Evolutionary conservation across 345 rosid species (phyloP), one percentile per base, ranked within the genome.

Genomic region (Rubroshorea leprosula): DNA sequence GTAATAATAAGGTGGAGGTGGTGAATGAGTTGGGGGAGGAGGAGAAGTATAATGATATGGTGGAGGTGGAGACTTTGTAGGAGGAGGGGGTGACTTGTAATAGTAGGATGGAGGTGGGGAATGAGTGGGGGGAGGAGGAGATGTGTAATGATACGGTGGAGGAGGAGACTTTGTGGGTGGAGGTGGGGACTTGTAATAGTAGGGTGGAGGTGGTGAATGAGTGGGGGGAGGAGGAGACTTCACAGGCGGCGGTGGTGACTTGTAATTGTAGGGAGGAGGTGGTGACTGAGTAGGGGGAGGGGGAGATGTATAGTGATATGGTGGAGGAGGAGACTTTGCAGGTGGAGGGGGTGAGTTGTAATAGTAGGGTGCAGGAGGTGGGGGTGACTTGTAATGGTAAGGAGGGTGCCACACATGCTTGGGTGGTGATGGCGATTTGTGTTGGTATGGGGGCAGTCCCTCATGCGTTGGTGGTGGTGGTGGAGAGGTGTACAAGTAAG

Each of bases 271-370:
- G 5, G 55, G 55, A 12, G 49, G 63, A 21, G 48, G 48, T 0
- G 61, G 61, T 41, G 61, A 23, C 9, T 24, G 11, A 16, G 5
- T 3, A 0, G 62, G 62, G 5, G 62, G 62, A 10, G 62, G 52
- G 0, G 62, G 62, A 6, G 47, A 61, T 5, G 3, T 51, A 21
- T 51, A 31, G 7, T 3, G 9, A 11, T 51, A 51, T 5, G 57
- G 65, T 20, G 57, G 57, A 31, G 47, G 57, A 0, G 57, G 43
- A 1, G 57, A 51, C 16, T 48, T 49, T 11, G 58, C 15, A n/a
- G 61, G 66, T 0, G 65, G 69, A 0, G 27, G 74, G 1, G 70
- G 71, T 1, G 67, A 71, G 9, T 55, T 65, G 50, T 65, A 60
- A 12, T 6, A 0, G 11, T 51, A 70, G 0, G 20, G 62, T 5